Percentiles rank a stretch among this genome's conserved stretches.
Evolutionary conservation across 1,284 basidiomycete genomes (phyloP).

Genomic region (Rhodotorula sp.): DNA sequence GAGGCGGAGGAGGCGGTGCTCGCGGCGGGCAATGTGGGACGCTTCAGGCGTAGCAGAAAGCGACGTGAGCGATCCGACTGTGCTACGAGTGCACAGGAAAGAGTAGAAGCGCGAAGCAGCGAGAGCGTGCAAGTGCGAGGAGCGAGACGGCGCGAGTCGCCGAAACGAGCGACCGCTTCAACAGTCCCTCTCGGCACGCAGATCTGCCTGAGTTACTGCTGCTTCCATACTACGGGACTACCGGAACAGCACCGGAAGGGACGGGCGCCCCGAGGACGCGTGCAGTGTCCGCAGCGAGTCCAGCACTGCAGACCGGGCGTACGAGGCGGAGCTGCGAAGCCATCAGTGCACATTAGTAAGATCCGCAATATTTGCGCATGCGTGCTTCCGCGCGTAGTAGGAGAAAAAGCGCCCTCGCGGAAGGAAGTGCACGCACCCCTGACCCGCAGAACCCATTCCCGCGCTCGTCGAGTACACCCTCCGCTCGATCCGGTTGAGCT

Average conservation of each 20-base stretch:
- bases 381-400: neutral
- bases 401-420: neutral
- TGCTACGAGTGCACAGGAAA: no score
- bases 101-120: no score
- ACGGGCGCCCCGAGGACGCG: conserved; percentile 16
- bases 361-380: neutral
- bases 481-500: conserved; percentile 67
- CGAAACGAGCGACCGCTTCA: no score
- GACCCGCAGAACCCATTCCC: neutral
- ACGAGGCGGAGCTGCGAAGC: neutral
- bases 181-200: no score
- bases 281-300: conserved; percentile 17
- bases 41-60: no score
- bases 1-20: no score
- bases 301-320: neutral
- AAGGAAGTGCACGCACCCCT: neutral
- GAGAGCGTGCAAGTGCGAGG: no score
- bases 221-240: neutral
- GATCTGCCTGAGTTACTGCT: no score
- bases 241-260: conserved; percentile 15
- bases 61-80: no score
- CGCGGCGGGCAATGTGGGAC: no score
- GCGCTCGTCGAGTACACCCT: conserved; percentile 20
- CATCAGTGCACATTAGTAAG: neutral
- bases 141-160: no score